Base-by-base conservation (phyloP, 2,329 filamentous ascomycete genomes). In the Aspergillaceae sp. region DNA sequence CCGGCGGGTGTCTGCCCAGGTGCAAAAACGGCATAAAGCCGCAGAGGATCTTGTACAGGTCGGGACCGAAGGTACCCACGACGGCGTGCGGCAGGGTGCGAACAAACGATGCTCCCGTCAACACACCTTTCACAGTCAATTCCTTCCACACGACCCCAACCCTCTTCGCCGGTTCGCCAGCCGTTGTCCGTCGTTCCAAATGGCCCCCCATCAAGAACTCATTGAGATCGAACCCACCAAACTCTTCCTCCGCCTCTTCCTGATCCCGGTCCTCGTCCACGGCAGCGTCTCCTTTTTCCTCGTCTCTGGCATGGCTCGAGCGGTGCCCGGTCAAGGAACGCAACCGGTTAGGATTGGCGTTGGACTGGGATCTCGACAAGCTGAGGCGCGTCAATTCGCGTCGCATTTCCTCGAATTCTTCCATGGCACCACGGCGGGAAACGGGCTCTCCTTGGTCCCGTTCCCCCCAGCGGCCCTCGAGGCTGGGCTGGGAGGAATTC, bases 111-210 rank as follows among this genome's bases (percentile, higher is more conserved):
- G 83, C 74, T 0, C 79, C 82, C 8, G 78, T 79, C 37, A 81
- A 80, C 5, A 82, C 69, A 11, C 86, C 86, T 62, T 84, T 82
- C 29, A 91, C 86, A 0, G 80, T 87, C 42, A 91, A 71, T 55
- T 86, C 76, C 65, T 84, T 86, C 72, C 83, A 91, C 1, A 88
- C 70, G 1, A 91, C 83, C 2, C 87, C 86, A 7, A 91, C 79
- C 56, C 83, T 86, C 69, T 91, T 92, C 7, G 82, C 77, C 0
- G 86, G 84, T 33, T 74, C 72, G 4, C 80, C 83, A 4, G 66
- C 60, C 29, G 81, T 76, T 2, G 78, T 79, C 8, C 84, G 76
- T 61, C 84, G 87, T 65, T 89, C 86, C 48, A 89, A 82, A 56
- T 86, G 83, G 1, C 86, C 86, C 49, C 86, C 80, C 41, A 79